Conservation (phyloP, 1,284 basidiomycete genomes). For the Coriolopsis trogii region DNA sequence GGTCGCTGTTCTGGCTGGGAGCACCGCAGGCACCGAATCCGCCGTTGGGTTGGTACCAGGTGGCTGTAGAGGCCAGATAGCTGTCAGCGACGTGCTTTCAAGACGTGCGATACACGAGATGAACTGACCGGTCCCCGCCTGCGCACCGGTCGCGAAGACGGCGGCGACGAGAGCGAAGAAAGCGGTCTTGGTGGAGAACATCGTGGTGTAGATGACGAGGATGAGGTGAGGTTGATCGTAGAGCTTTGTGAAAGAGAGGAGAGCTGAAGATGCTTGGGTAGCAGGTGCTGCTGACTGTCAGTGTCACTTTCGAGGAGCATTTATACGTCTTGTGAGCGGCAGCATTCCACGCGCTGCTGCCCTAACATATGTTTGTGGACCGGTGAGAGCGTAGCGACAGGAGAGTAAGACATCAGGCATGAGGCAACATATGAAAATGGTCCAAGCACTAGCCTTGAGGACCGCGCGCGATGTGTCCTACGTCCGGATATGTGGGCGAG, state of each 20-base stretch:
- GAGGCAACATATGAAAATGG: too few species aligned
- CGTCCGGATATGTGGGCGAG: too few species aligned
- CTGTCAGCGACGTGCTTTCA: background rate
- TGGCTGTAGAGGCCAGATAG: background rate
- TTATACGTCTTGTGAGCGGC: background rate
- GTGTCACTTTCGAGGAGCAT: background rate
- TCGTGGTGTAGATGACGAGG: background rate
- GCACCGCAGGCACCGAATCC: slow-evolving; percentile 7
- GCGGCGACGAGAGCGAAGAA: background rate
- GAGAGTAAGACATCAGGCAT: too few species aligned
- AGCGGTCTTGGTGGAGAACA: background rate
- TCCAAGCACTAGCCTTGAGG: too few species aligned
- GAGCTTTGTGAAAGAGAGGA: background rate
- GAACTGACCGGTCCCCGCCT: background rate
- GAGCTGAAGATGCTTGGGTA: background rate
- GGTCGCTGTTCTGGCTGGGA: slow-evolving; percentile 11
- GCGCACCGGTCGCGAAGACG: background rate
- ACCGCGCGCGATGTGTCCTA: too few species aligned
- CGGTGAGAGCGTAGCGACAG: too few species aligned
- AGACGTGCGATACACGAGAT: too few species aligned
- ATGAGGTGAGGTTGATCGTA: background rate
- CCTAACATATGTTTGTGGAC: too few species aligned
- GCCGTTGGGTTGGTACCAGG: slow-evolving; percentile 3
- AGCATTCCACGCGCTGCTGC: too few species aligned
- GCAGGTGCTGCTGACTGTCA: background rate